These are phyloP conservation scores for Diplotaxis tenuifolia DNA, from an alignment of 345 rosid species.

Conservation along the genomic window DNA sequence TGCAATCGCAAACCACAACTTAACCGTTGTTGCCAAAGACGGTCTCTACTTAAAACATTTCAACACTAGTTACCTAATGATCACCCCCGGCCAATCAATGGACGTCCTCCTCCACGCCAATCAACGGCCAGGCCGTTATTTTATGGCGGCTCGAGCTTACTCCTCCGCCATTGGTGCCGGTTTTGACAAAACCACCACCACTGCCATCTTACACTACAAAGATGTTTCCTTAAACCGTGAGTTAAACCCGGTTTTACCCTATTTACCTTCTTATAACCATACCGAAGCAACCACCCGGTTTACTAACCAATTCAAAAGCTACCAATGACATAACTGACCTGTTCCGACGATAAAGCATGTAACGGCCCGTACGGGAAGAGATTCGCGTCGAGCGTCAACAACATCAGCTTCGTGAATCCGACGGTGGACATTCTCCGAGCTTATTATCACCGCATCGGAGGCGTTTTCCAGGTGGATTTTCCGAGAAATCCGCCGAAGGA, in stretches of 20 bases:
- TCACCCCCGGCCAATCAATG: slow-evolving; percentile 65
- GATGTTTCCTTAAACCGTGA: slow-evolving; percentile 36
- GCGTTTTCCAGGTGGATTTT: slow-evolving; percentile 76
- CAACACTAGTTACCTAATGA: slow-evolving; percentile 48
- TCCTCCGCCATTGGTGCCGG: slow-evolving; percentile 48
- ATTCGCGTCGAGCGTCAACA: slow-evolving; percentile 77
- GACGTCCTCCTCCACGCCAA: slow-evolving; percentile 39
- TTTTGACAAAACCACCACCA: slow-evolving; percentile 78
- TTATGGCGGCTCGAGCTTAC: slow-evolving; percentile 58
- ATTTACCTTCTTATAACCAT: slow-evolving; percentile 77
- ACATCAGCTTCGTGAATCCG: slow-evolving; percentile 68
- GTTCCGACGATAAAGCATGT: slow-evolving; percentile 66
- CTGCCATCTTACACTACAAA: slow-evolving; percentile 68
- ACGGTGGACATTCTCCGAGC: slow-evolving; percentile 67
- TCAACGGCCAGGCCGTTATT: slow-evolving; percentile 50
- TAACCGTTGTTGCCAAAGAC: slow-evolving; percentile 59
- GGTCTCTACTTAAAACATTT: slow-evolving; percentile 56
- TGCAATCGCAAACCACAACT: slow-evolving; percentile 56
- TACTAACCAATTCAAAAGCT: slow-evolving; percentile 54
- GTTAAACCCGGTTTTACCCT: slow-evolving; percentile 51
- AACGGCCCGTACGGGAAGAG: slow-evolving; percentile 81
- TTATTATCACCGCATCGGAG: slow-evolving; percentile 61
- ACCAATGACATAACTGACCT: slow-evolving; percentile 44
- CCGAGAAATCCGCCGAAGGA: slow-evolving; percentile 66
- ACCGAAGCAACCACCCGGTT: slow-evolving; percentile 68